Evolutionary conservation across 441 rosid genomes (phyloP).

Genomic region (Geranium incanum): DNA sequence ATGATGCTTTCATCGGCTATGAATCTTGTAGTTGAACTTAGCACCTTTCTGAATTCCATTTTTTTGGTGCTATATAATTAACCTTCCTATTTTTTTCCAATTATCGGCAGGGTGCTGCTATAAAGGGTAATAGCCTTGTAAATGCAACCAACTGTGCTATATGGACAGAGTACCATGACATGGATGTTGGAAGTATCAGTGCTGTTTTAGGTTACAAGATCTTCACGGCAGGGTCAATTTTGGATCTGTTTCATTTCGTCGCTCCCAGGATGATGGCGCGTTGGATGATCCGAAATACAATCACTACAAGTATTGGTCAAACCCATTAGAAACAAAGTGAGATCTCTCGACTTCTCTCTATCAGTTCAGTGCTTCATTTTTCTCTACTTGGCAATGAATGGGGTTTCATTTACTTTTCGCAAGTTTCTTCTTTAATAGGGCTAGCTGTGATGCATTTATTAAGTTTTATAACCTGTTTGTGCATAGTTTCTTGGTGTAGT

Average conservation of each 20-base stretch:
- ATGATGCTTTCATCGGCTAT: too few relatives aligned
- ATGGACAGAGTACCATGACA: slow-evolving; percentile 97
- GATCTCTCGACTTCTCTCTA: slow-evolving; percentile 15
- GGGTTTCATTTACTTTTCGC: neutral
- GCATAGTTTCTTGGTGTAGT: neutral
- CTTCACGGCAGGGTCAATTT: slow-evolving; percentile 52
- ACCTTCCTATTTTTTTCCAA: neutral
- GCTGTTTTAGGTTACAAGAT: slow-evolving; percentile 75
- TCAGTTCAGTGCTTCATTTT: neutral
- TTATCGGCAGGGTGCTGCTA: slow-evolving; percentile 77
- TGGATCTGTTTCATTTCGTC: slow-evolving; percentile 70
- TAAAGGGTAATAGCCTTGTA: slow-evolving; percentile 62
- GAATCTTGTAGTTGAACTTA: too few relatives aligned
- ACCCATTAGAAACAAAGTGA: slow-evolving; percentile 89
- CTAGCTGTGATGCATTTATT: neutral
- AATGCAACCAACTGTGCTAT: slow-evolving; percentile 68
- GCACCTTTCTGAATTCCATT: too few relatives aligned
- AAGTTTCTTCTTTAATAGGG: neutral
- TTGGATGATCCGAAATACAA: slow-evolving; percentile 75
- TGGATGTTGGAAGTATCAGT: slow-evolving; percentile 76
- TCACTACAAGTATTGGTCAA: slow-evolving; percentile 87
- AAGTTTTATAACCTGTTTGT: neutral
- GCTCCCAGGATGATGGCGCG: slow-evolving; percentile 98
- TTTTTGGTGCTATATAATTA: neutral
- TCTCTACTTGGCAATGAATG: neutral